Evolutionary conservation across 140 eudicot species (phyloP).

Genomic region (Anethum foeniculum): DNA sequence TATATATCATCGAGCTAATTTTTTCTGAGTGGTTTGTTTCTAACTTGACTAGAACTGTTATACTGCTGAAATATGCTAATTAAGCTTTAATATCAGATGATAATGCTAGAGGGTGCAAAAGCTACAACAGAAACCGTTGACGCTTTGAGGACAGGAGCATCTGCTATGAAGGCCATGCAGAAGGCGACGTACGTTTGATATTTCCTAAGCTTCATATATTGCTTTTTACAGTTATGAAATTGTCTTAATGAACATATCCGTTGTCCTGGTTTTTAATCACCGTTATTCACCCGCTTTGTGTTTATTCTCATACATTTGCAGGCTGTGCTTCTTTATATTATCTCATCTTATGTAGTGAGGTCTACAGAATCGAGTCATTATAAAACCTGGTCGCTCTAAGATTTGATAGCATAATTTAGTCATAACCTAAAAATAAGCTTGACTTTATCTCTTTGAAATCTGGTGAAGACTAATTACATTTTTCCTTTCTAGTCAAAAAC

Average conservation of each 20-base stretch:
- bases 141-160: slow-evolving; percentile 13
- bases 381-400: not conserved
- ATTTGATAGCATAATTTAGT: not conserved
- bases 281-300: not conserved
- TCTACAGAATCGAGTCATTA: not conserved
- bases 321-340: not conserved
- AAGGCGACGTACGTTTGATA: slow-evolving; percentile 29
- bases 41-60: not conserved
- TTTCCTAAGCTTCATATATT: not conserved
- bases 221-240: not conserved
- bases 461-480: not conserved
- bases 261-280: not conserved
- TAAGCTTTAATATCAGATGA: slow-evolving; percentile 20
- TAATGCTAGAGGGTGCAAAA: slow-evolving; percentile 37
- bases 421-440: not conserved
- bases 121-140: slow-evolving; percentile 18
- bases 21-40: not conserved
- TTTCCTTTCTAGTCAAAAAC: not conserved
- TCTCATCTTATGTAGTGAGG: not conserved
- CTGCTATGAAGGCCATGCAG: slow-evolving; percentile 38
- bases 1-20: not conserved
- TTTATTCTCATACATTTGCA: not conserved
- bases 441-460: not conserved
- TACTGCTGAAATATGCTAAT: slow-evolving; percentile 1
- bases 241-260: not conserved